A percentile compares a stretch with the other conserved stretches of the same genome.
Conservation (phyloP, 371 early-diverging fungal genomes). For the Capillidium heterosporum region DNA sequence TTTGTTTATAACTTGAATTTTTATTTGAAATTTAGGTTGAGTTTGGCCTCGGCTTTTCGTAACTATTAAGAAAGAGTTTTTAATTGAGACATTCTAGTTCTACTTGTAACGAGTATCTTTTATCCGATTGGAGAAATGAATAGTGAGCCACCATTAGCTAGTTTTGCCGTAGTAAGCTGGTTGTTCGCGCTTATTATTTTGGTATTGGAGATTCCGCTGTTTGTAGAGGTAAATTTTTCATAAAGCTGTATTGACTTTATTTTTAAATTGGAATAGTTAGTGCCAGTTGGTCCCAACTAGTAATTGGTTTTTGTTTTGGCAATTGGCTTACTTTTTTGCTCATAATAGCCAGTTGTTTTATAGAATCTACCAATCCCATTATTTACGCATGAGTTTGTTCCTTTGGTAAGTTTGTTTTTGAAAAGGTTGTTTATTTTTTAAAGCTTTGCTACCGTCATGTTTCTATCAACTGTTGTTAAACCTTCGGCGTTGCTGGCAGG, state of each 20-base stretch:
- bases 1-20: neutral
- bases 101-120: neutral
- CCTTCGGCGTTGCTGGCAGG: too few relatives aligned
- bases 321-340: neutral
- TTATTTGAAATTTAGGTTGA: neutral
- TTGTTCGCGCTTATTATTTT: neutral
- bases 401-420: neutral
- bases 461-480: too few relatives aligned
- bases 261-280: neutral
- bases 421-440: too few relatives aligned
- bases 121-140: neutral
- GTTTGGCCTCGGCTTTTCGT: neutral
- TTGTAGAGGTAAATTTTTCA: neutral
- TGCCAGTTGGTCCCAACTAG: neutral
- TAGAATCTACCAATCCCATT: neutral
- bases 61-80: neutral
- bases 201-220: neutral
- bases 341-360: neutral
- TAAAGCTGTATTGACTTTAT: neutral
- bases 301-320: neutral
- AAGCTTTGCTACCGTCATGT: too few relatives aligned
- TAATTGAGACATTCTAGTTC: neutral
- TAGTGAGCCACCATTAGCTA: neutral
- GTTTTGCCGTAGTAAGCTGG: neutral
- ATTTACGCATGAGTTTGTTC: neutral